phyloP scores from a whole-genome alignment of 2,329 filamentous ascomycete species.

The Aureobasidium sp. region DNA sequence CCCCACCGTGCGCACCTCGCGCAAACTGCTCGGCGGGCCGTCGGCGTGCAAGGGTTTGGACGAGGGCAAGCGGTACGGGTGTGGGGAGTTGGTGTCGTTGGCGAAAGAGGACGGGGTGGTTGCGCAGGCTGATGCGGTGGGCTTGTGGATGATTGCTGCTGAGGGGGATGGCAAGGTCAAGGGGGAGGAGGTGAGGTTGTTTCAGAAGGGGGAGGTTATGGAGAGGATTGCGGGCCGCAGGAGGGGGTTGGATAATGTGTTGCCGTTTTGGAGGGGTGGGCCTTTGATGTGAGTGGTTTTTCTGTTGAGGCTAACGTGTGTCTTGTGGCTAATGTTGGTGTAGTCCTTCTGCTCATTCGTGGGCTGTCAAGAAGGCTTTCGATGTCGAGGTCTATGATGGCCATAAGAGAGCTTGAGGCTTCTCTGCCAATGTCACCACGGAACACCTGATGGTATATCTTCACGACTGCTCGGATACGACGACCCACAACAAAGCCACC shows the following conservation, averaged over 20 bases:
- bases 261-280: constrained; percentile 29
- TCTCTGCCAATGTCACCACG: background rate
- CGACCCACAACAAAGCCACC: background rate
- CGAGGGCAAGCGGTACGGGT: constrained; percentile 23
- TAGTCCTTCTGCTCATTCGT: constrained; percentile 24
- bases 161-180: constrained; percentile 24
- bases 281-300: constrained; percentile 22
- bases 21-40: constrained; percentile 23
- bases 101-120: constrained; percentile 16
- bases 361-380: constrained; percentile 26
- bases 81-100: constrained; percentile 21
- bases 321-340: constrained; percentile 3
- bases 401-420: constrained; percentile 20
- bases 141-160: constrained; percentile 26
- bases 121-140: constrained; percentile 23
- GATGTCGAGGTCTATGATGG: constrained; percentile 25
- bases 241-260: constrained; percentile 24
- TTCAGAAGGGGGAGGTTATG: constrained; percentile 25
- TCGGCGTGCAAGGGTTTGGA: constrained; percentile 20
- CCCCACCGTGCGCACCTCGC: constrained; percentile 22
- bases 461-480: background rate
- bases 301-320: background rate
- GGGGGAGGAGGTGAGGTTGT: constrained; percentile 25
- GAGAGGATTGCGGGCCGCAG: constrained; percentile 22
- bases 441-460: background rate